Base-by-base conservation (phyloP, 257 asterid species). In the Solanum commersonii region DNA sequence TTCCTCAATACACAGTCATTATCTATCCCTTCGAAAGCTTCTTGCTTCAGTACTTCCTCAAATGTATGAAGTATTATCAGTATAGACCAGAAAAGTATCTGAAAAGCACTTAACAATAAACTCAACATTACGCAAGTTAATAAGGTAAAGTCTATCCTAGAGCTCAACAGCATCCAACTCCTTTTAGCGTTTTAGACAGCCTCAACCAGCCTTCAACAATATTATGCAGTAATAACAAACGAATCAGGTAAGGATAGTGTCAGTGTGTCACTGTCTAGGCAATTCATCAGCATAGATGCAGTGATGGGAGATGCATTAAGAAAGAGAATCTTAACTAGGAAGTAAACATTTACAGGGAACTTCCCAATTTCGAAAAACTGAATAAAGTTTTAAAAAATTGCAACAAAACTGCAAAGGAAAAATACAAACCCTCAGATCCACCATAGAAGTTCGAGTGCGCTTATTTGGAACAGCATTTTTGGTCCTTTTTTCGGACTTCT, bases 361-460 rank as follows among this genome's bases (percentile, higher is more conserved):
- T 44, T 27, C 37, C n/a, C 63, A 40, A 44, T 44, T 79, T 18
- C 14, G 5, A 44, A 79, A 79, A 42, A 79, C 38, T 25, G 67
- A 42, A 87, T 14, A 67, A 84, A 27, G 35, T 70, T 76, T 52
- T 10, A 20, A 73, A 44, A 44, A 27, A 79, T 42, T 79, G 65
- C 85, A 79, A 44, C 44, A 71, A 35, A 88, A 72, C 46, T 18
- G 42, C n/a, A 84, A 40, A 42, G 23, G 35, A 77, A 91, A 77
- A 37, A 60, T 38, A 91, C 96, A 88, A 88, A 94, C 98, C 96
- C 94, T 92, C 84, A 92, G 89, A 89, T 94, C 98, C 86, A 91
- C 91, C 96, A 94, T 89, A 89, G 98, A 96, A 74, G 98, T 96
- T 91, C 99, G 96, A 86, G 99, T 92, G 38, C 99, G 98, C 92